phyloP scores from a whole-genome alignment of 1,139 yeast species.

The Wickerhamomyces sp. region DNA sequence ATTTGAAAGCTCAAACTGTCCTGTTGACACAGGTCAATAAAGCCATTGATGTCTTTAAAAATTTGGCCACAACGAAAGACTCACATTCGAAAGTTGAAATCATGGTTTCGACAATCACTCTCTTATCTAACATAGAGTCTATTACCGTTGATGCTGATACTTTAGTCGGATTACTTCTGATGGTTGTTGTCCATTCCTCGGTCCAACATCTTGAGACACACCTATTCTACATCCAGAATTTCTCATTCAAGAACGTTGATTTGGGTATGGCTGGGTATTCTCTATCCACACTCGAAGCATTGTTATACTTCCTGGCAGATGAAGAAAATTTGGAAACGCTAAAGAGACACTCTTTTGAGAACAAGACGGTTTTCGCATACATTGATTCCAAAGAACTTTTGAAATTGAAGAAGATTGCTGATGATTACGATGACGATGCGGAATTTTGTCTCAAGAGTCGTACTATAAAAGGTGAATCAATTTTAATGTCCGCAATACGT shows the following conservation, averaged over 20 bases:
- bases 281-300: conserved; percentile 80
- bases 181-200: conserved; percentile 65
- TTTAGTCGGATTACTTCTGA: conserved; percentile 62
- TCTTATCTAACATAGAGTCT: conserved; percentile 37
- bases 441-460: conserved; percentile 47
- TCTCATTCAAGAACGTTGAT: conserved; percentile 43
- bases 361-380: conserved; percentile 50
- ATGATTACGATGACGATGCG: conserved; percentile 26
- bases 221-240: conserved; percentile 57
- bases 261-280: conserved; percentile 57
- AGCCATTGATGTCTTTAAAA: conserved; percentile 53
- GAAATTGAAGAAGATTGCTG: conserved; percentile 26
- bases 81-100: conserved; percentile 51
- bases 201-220: conserved; percentile 59
- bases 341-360: conserved; percentile 38
- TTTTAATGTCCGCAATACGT: conserved; percentile 49
- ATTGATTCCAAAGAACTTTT: conserved; percentile 35
- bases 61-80: conserved; percentile 43
- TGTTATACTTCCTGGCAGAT: conserved; percentile 53
- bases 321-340: conserved; percentile 36
- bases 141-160: conserved; percentile 72
- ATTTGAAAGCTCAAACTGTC: conserved; percentile 21
- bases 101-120: conserved; percentile 48
- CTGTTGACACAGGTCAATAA: conserved; percentile 44
- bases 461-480: conserved; percentile 63